Base-by-base conservation (phyloP, 352 stramenopile species). In the Globisporangium abappressorium region DNA sequence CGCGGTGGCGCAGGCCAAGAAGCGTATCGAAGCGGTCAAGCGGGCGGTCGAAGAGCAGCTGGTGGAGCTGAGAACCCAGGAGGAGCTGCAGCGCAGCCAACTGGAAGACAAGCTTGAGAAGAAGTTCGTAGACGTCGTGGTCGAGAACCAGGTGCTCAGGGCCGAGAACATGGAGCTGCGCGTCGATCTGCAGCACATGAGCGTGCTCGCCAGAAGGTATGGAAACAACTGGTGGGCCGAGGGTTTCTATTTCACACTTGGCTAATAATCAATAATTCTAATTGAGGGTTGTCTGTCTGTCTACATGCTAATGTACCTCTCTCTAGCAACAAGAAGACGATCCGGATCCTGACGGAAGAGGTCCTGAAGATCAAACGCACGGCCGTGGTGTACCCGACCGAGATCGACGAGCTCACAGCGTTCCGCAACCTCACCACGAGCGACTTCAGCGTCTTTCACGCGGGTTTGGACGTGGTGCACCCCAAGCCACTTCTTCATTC, bases 351-450 rank as follows among this genome's bases (percentile, higher is more conserved):
- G 28, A 76, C 74, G 3, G 78, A 83, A 12, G 78, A 85, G 47
- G 68, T 85, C 47, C 73, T 85, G 51, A 85, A 85, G 62, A 59
- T 85, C 14, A 85, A 85, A 58, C 70, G 76, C 30, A 67, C 63
- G 6, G 69, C 72, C 0, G 62, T 61, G 6, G 43, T 54, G 43
- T 64, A 59, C 4, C 61, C 67, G 15, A 53, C 67, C 22, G 62
- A 60, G 15, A 33, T 57, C 22, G 67, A 72, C 43, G 53, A 70
- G 34, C 46, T 72, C 6, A 9, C 53, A 1, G 62, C 62, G n/a
- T 53, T 69, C 20, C 56, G 56, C 5, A 22, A 11, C 12, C 9
- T 58, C 14, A 41, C 12, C 5, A 30, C 26, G 15, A 34, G 28
- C 14, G 20, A 61, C 55, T 61, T 36, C 22, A 47, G 26, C 20